Evolutionary conservation across 192 early-diverging fungal genomes (phyloP).

Genomic region (Jimgerdemannia flammicorona): DNA sequence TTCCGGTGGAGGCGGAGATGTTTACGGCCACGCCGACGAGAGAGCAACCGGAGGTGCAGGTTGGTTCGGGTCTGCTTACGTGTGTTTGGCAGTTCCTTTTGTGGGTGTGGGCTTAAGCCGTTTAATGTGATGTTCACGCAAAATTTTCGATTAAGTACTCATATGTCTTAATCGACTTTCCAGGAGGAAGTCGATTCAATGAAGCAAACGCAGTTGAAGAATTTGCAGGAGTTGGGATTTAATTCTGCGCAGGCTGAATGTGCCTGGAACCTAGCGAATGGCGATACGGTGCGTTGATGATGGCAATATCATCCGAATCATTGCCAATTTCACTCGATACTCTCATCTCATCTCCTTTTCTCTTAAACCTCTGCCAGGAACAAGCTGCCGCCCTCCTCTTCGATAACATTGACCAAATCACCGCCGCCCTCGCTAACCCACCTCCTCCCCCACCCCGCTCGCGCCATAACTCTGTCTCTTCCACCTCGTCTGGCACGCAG

Average conservation of each 20-base stretch:
- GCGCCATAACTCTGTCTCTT: not conserved
- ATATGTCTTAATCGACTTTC: no score
- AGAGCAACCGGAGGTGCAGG: not conserved
- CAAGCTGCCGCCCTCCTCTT: constrained; percentile 53
- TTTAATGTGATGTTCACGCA: no score
- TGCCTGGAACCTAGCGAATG: constrained; percentile 50
- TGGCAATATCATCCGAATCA: no score
- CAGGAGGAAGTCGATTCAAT: not conserved
- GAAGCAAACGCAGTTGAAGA: constrained; percentile 20
- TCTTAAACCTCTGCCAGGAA: constrained; percentile 21
- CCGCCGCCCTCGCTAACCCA: not conserved
- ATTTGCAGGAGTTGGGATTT: constrained; percentile 65
- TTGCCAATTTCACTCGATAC: not conserved
- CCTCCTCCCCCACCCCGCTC: not conserved
- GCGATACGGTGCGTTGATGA: constrained; percentile 24
- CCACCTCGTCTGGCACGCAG: not conserved
- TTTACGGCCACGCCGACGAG: not conserved
- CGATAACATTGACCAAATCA: constrained; percentile 52
- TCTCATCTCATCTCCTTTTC: not conserved
- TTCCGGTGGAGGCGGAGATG: not conserved
- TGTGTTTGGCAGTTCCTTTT: not conserved
- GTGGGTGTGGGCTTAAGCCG: not conserved
- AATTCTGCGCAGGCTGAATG: constrained; percentile 51
- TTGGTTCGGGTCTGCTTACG: not conserved
- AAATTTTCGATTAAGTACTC: no score